Evolutionary conservation across 1,139 yeast species (phyloP).

Genomic region (Pichia sp.): DNA sequence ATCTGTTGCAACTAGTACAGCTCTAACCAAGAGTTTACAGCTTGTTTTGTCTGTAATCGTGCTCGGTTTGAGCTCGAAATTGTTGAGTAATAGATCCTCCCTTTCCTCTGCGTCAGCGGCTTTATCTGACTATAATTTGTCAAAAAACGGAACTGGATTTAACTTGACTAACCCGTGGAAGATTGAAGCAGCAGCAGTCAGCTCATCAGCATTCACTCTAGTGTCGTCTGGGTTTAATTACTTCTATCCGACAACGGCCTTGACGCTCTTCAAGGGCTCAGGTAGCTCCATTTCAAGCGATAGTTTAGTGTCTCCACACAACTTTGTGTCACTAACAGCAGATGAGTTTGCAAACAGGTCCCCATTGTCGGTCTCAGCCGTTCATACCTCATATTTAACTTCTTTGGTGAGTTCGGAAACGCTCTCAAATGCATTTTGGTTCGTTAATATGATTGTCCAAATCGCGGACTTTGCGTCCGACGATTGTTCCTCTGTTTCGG

Average conservation of each 20-base stretch:
- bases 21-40: constrained; percentile 26
- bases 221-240: constrained; percentile 17
- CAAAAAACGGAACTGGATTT: constrained; percentile 11
- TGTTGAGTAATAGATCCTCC: not conserved
- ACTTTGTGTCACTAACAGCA: constrained; percentile 1
- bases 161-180: constrained; percentile 20
- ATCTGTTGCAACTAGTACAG: not conserved
- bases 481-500: constrained; percentile 19
- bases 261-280: constrained; percentile 4
- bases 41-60: constrained; percentile 14
- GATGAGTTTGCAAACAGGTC: constrained; percentile 7
- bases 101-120: not conserved
- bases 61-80: constrained; percentile 6
- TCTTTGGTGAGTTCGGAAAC: constrained; percentile 20
- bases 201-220: constrained; percentile 17
- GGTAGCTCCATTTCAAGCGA: not conserved
- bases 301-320: not conserved
- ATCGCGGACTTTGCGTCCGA: constrained; percentile 17
- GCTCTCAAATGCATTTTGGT: constrained; percentile 18
- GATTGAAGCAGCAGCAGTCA: constrained; percentile 17
- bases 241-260: constrained; percentile 10
- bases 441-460: constrained; percentile 18
- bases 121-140: constrained; percentile 12
- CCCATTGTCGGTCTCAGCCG: not conserved
- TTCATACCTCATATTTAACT: constrained; percentile 13